Evolutionary conservation across 257 asterid genomes (phyloP).

Genomic region (Leptodermis oblonga): DNA sequence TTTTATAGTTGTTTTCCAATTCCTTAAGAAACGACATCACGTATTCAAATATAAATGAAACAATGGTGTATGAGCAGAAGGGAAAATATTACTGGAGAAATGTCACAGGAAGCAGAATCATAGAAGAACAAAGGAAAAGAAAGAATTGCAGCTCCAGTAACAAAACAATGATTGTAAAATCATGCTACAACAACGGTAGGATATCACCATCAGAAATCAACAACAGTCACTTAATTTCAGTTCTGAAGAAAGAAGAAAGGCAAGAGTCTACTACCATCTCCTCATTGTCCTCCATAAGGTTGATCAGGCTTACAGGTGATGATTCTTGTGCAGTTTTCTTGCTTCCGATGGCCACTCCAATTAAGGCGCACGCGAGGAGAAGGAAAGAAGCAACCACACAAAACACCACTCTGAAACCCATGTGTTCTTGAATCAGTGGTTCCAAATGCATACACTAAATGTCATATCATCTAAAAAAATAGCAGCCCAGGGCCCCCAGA

Average conservation of each 20-base stretch:
- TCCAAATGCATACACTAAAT: conserved; percentile 29
- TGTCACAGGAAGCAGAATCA: background rate
- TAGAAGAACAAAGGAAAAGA: background rate
- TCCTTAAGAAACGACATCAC: too few species aligned
- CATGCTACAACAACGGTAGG: background rate
- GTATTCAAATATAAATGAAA: too few species aligned
- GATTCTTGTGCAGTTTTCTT: conserved; percentile 38
- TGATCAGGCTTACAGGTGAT: conserved; percentile 35
- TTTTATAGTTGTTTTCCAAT: too few species aligned
- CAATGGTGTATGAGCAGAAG: too few species aligned
- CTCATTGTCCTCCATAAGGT: conserved; percentile 42
- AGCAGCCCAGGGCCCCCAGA: conserved; percentile 8
- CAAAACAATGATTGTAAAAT: background rate
- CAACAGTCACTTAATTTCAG: background rate
- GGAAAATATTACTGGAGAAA: background rate
- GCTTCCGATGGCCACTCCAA: conserved; percentile 37
- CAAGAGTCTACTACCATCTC: conserved; percentile 43
- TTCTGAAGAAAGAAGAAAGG: conserved; percentile 1
- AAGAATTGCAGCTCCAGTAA: background rate
- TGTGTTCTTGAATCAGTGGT: conserved; percentile 43
- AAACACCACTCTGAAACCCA: conserved; percentile 33
- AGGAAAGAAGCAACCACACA: conserved; percentile 33
- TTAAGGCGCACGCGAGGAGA: conserved; percentile 42
- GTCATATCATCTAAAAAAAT: conserved; percentile 38
- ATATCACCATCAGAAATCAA: background rate